These are phyloP conservation scores for Silene noctiflora DNA, from an alignment of 179 eudicot genomes.

Conservation along the genomic window DNA sequence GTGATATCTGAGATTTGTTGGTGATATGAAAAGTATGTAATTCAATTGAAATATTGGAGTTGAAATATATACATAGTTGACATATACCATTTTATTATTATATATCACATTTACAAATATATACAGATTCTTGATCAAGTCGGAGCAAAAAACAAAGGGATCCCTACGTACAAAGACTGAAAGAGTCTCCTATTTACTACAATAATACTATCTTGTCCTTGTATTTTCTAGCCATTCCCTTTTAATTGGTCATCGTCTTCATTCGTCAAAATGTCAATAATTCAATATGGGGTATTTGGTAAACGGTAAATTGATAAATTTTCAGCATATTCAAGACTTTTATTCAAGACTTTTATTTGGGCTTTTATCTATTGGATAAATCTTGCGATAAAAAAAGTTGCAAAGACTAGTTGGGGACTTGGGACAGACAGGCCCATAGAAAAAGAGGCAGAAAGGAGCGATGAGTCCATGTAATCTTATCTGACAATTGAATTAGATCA, in stretches of 20 bases:
- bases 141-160: background rate
- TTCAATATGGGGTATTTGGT: too few species aligned
- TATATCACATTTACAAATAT: background rate
- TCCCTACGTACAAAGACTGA: background rate
- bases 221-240: background rate
- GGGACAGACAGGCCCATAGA: too few species aligned
- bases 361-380: too few species aligned
- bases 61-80: conserved; percentile 9
- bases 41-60: conserved; percentile 2
- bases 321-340: too few species aligned
- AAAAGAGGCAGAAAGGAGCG: too few species aligned
- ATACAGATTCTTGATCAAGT: background rate
- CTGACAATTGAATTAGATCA: too few species aligned
- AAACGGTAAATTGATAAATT: too few species aligned
- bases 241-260: background rate
- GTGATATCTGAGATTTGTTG: conserved; percentile 8
- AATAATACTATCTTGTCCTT: background rate
- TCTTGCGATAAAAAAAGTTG: too few species aligned
- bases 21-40: conserved; percentile 21
- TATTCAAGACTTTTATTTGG: too few species aligned
- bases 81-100: background rate
- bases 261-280: background rate
- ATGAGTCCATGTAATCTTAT: too few species aligned
- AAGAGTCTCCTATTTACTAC: background rate
- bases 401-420: too few species aligned